A percentile compares a stretch with the other conserved stretches of the same genome.
Conservation (phyloP, 2,329 filamentous ascomycete genomes). For the Ophiostoma sp. region DNA sequence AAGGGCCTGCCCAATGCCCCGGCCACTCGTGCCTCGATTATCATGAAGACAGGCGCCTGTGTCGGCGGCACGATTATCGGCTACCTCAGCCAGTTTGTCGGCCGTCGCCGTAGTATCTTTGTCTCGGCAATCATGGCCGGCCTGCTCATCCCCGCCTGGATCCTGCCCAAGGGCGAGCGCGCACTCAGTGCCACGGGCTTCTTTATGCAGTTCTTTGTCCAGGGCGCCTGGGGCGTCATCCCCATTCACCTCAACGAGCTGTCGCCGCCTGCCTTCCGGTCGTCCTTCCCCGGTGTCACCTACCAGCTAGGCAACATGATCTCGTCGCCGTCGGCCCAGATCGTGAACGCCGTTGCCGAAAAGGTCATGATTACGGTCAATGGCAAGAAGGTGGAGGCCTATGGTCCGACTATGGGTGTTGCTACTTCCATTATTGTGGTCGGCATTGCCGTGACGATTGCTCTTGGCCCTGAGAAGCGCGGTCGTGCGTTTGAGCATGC, state of each 20-base stretch:
- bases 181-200: constrained; percentile 72
- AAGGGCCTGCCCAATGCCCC: constrained; percentile 12
- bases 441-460: neutral
- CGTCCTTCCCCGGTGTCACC: constrained; percentile 63
- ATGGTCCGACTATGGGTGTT: neutral
- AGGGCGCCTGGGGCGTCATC: constrained; percentile 62
- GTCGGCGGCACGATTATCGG: constrained; percentile 60
- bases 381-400: neutral
- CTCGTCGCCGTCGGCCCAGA: constrained; percentile 52
- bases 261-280: constrained; percentile 63
- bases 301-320: constrained; percentile 75
- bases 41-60: constrained; percentile 17
- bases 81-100: constrained; percentile 63
- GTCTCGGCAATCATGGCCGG: constrained; percentile 62
- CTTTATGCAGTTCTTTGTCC: constrained; percentile 68
- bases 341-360: neutral
- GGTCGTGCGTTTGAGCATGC: neutral
- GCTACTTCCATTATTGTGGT: neutral
- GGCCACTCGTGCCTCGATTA: constrained; percentile 13
- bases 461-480: neutral
- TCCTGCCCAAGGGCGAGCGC: constrained; percentile 48
- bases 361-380: neutral
- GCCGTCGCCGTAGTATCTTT: constrained; percentile 64
- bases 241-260: constrained; percentile 71
- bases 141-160: constrained; percentile 78